phyloP scores from a whole-genome alignment of 371 early-diverging fungal genomes.

The Lichtheimia corymbifera region DNA sequence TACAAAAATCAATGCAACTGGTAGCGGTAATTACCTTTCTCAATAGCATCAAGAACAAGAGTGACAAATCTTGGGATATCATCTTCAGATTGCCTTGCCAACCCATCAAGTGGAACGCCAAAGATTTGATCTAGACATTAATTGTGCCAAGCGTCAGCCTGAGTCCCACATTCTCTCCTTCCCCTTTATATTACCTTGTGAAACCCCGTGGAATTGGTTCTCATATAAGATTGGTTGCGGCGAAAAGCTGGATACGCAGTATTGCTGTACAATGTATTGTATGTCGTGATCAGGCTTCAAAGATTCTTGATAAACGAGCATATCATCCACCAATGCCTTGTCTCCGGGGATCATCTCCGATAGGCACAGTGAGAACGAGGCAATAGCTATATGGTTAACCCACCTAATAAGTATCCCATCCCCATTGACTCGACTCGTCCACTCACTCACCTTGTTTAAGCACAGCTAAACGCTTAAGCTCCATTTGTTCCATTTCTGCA shows the following conservation, averaged over 20 bases:
- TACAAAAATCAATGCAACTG: not conserved
- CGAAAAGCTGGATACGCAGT: constrained; percentile 69
- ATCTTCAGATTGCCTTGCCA: constrained; percentile 57
- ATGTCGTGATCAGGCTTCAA: constrained; percentile 76
- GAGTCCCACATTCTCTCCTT: too few relatives aligned
- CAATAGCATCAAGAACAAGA: constrained; percentile 33
- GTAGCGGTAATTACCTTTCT: constrained; percentile 18
- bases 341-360: constrained; percentile 58
- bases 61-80: constrained; percentile 61
- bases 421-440: not conserved
- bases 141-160: not conserved
- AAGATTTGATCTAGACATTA: constrained; percentile 63
- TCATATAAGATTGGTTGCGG: constrained; percentile 74
- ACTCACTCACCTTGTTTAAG: constrained; percentile 44
- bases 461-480: constrained; percentile 53
- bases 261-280: constrained; percentile 74
- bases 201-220: constrained; percentile 64
- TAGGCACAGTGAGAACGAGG: constrained; percentile 60
- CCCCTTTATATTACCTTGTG: constrained; percentile 44
- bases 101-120: constrained; percentile 74
- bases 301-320: constrained; percentile 72
- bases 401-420: too few relatives aligned
- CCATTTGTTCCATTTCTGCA: constrained; percentile 60
- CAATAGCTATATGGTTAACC: constrained; percentile 41
- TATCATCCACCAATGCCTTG: constrained; percentile 63